These are phyloP conservation scores for Monascus ruber DNA, from an alignment of 2,329 filamentous ascomycete genomes.

Conservation along the genomic window DNA sequence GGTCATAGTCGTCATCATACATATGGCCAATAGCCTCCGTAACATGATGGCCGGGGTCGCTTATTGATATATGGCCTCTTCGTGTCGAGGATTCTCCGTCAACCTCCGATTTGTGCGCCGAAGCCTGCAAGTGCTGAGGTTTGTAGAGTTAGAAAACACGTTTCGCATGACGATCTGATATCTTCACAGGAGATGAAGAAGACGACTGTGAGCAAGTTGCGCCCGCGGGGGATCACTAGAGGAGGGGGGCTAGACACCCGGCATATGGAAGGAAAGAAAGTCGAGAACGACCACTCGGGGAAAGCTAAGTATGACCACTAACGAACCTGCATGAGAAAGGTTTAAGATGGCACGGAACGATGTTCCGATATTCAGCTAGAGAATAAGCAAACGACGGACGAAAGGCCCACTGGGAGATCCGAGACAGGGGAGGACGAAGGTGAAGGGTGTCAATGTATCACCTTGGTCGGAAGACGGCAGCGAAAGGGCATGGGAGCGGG, in stretches of 20 bases:
- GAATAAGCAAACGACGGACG: constrained; percentile 1
- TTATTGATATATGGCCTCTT: constrained; percentile 56
- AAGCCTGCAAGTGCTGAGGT: constrained; percentile 20
- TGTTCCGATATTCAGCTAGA: constrained; percentile 6
- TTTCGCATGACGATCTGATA: too few species aligned
- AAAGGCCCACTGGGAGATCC: constrained; percentile 5
- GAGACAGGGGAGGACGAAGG: constrained; percentile 6
- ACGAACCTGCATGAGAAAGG: constrained; percentile 31
- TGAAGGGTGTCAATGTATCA: constrained; percentile 25
- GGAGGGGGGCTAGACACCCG: not conserved
- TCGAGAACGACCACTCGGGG: constrained; percentile 1
- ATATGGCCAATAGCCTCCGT: constrained; percentile 87
- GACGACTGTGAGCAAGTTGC: not conserved
- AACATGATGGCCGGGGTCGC: constrained; percentile 85
- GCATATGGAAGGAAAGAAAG: constrained; percentile 2
- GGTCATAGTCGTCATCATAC: constrained; percentile 64
- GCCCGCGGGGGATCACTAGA: not conserved
- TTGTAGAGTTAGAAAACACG: not conserved
- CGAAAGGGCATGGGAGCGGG: constrained; percentile 32
- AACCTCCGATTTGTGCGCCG: constrained; percentile 29
- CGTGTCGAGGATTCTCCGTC: constrained; percentile 39
- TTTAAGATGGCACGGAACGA: constrained; percentile 1
- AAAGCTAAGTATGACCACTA: constrained; percentile 1
- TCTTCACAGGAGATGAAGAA: too few species aligned
- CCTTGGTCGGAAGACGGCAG: constrained; percentile 20